Evolutionary conservation across 2,329 filamentous ascomycete genomes (phyloP).

Genomic region (Coccinonectria pachysandricola): DNA sequence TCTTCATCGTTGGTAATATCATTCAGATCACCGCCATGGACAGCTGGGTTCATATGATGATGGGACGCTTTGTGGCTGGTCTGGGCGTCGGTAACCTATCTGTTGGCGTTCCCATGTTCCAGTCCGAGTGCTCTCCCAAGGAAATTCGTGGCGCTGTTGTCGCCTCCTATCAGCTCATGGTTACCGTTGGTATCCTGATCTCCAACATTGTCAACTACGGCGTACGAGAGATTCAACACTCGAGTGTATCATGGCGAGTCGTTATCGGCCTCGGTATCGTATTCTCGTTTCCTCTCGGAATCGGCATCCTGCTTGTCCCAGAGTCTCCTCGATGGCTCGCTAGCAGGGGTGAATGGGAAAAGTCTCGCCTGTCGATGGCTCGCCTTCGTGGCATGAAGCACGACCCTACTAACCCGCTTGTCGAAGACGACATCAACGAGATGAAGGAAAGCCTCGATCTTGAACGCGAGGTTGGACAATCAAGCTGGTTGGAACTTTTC

Average conservation of each 20-base stretch:
- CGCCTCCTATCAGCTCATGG: conserved; percentile 64
- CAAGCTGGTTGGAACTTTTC: conserved; percentile 51
- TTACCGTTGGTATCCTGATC: conserved; percentile 58
- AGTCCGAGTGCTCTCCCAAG: conserved; percentile 52
- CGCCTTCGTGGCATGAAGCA: conserved; percentile 41
- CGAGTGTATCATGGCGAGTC: conserved; percentile 47
- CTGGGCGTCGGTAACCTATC: conserved; percentile 58
- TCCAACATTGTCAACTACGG: conserved; percentile 46
- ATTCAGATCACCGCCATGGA: conserved; percentile 51
- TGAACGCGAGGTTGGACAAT: conserved; percentile 33
- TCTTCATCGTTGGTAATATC: conserved; percentile 55
- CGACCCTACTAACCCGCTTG: conserved; percentile 31
- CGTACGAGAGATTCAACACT: conserved; percentile 31
- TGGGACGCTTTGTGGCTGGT: conserved; percentile 56
- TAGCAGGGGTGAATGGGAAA: conserved; percentile 34
- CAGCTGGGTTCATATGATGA: conserved; percentile 55
- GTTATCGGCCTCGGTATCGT: conserved; percentile 47
- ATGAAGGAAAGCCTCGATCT: conserved; percentile 38
- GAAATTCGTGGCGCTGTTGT: conserved; percentile 55
- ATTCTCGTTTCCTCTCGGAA: conserved; percentile 40
- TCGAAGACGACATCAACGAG: conserved; percentile 43
- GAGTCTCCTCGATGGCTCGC: conserved; percentile 50
- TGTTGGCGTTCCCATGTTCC: conserved; percentile 56
- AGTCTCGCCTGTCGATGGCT: conserved; percentile 39
- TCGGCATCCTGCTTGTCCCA: conserved; percentile 43